phyloP scores from a whole-genome alignment of 2,329 filamentous ascomycete genomes.

The Pseudopithomyces maydicus region DNA sequence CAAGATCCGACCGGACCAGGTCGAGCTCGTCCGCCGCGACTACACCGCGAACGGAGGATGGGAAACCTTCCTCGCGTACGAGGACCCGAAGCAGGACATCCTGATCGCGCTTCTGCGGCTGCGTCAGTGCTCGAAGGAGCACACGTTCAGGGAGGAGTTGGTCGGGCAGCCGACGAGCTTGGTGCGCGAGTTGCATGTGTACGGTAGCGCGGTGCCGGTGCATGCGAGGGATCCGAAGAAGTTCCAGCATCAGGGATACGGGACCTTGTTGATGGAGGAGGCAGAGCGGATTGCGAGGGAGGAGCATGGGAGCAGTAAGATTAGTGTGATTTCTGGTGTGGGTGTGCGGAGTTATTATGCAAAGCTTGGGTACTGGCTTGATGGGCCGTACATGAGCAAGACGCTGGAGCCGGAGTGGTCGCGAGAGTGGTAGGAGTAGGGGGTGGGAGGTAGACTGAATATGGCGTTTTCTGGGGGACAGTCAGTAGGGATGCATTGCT shows the following conservation, averaged over 20 bases:
- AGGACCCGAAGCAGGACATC: conserved; percentile 98
- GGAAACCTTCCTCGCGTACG: conserved; percentile 98
- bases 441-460: background rate
- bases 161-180: conserved; percentile 85
- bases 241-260: conserved; percentile 98
- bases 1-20: conserved; percentile 94
- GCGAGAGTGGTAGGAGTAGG: conserved; percentile 28
- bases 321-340: conserved; percentile 97
- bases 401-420: conserved; percentile 41
- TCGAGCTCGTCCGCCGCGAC: conserved; percentile 91
- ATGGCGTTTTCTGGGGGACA: background rate
- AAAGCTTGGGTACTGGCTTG: conserved; percentile 89
- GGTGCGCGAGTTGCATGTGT: conserved; percentile 93
- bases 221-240: conserved; percentile 94
- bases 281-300: conserved; percentile 93
- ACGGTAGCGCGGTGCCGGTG: conserved; percentile 95
- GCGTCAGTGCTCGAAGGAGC: conserved; percentile 86
- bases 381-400: conserved; percentile 74
- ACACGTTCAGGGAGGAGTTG: conserved; percentile 90
- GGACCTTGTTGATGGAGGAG: conserved; percentile 96
- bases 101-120: conserved; percentile 87
- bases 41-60: conserved; percentile 95
- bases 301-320: conserved; percentile 92
- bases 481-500: conserved; percentile 16
- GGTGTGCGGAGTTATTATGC: conserved; percentile 95